These are phyloP conservation scores for Cryphonectria nitschkei DNA, from an alignment of 2,329 filamentous ascomycete genomes.

Conservation along the genomic window DNA sequence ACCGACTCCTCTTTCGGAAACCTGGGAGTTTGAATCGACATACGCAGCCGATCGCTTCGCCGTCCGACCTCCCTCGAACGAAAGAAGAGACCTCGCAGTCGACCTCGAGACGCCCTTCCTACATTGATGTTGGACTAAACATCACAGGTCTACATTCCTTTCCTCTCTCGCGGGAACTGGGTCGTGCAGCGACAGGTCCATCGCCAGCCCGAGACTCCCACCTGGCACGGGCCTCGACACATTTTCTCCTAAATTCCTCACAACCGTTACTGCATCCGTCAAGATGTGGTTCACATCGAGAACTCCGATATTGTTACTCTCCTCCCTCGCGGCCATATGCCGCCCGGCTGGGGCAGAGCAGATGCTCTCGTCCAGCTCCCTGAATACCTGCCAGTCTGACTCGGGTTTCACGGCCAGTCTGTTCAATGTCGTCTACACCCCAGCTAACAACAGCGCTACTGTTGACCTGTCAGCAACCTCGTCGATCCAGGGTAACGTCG, in stretches of 20 bases:
- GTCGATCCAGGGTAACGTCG: conserved; percentile 79
- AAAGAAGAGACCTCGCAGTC: conserved; percentile 1
- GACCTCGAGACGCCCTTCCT: conserved; percentile 13
- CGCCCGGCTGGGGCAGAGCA: conserved; percentile 61
- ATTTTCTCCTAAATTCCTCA: conserved; percentile 8
- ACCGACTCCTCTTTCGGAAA: conserved; percentile 9
- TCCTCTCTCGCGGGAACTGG: conserved; percentile 18
- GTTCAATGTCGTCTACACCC: conserved; percentile 83
- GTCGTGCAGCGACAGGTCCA: conserved; percentile 23
- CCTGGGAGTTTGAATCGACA: conserved; percentile 9
- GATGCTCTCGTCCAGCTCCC: conserved; percentile 78
- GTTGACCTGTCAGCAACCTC: conserved; percentile 82
- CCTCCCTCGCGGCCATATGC: conserved; percentile 47
- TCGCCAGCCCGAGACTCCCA: conserved; percentile 3
- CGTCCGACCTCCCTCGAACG: conserved; percentile 6
- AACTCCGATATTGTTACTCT: conserved; percentile 50
- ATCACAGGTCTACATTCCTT: conserved; percentile 7
- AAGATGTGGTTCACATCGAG: conserved; percentile 53
- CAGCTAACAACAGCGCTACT: conserved; percentile 71
- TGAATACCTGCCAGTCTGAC: conserved; percentile 83
- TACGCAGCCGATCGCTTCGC: conserved; percentile 3
- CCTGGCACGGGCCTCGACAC: conserved; percentile 15
- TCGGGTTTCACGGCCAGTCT: conserved; percentile 85
- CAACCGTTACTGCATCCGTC: conserved; percentile 24
- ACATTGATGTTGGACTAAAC: conserved; percentile 26